Evolutionary conservation across 192 early-diverging fungal genomes (phyloP).

Genomic region (Mortierella alpina): DNA sequence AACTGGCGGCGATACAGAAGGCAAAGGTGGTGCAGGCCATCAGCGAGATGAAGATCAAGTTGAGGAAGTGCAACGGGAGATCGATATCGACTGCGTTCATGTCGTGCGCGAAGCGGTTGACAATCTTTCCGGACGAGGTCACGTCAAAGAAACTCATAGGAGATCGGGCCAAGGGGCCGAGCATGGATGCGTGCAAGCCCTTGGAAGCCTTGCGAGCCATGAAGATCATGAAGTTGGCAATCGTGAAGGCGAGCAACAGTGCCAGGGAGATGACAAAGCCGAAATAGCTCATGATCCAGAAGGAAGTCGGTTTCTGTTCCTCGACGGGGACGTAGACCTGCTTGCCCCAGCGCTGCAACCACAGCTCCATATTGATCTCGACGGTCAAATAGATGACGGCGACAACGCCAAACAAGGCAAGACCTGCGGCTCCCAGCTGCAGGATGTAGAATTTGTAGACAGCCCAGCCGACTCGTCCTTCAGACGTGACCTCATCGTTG

Average conservation of each 20-base stretch:
- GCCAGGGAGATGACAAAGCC: constrained; percentile 16
- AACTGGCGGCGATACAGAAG: constrained; percentile 51
- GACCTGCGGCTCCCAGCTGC: not conserved
- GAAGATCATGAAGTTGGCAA: constrained; percentile 4
- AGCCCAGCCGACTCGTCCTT: constrained; percentile 32
- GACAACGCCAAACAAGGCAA: not conserved
- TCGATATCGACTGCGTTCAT: constrained; percentile 73
- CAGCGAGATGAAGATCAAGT: constrained; percentile 17
- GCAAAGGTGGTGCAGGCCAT: constrained; percentile 26
- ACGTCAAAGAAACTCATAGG: constrained; percentile 67
- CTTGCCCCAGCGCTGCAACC: constrained; percentile 16
- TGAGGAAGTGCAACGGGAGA: constrained; percentile 45
- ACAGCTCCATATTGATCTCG: constrained; percentile 9
- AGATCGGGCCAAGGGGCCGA: constrained; percentile 66
- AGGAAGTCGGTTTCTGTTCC: not conserved
- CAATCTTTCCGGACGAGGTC: constrained; percentile 77
- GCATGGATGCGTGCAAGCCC: constrained; percentile 69
- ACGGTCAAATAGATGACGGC: not conserved
- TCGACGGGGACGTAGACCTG: not conserved
- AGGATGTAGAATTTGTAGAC: constrained; percentile 44
- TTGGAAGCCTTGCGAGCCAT: constrained; percentile 62
- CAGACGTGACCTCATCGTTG: constrained; percentile 19
- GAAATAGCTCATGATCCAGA: constrained; percentile 34
- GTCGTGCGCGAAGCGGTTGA: constrained; percentile 88
- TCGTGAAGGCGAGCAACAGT: not conserved